Conservation (phyloP, 257 asterid genomes). For the Primulina eburnea region DNA sequence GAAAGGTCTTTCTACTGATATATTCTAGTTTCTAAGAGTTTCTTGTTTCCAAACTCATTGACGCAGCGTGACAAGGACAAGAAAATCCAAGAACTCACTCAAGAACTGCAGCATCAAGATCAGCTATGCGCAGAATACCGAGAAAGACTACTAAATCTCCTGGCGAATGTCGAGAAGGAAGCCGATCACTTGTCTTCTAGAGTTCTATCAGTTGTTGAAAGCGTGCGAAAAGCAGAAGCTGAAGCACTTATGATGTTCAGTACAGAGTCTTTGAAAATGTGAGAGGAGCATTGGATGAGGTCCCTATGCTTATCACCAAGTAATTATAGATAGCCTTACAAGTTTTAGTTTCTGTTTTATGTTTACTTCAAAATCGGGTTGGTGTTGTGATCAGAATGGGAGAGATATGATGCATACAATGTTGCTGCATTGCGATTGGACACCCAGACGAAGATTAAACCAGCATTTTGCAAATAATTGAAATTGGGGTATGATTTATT, state of each 20-base stretch:
- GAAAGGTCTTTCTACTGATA: neutral
- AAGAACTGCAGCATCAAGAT: constrained; percentile 57
- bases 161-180: constrained; percentile 43
- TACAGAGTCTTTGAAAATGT: neutral
- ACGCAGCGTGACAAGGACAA: constrained; percentile 53
- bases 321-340: neutral
- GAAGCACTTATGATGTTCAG: constrained; percentile 34
- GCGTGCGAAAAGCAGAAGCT: constrained; percentile 47
- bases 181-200: constrained; percentile 45
- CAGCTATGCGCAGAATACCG: constrained; percentile 47
- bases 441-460: too few relatives aligned
- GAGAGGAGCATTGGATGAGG: neutral
- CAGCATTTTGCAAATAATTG: too few relatives aligned
- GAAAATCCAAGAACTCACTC: constrained; percentile 53
- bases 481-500: neutral
- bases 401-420: too few relatives aligned
- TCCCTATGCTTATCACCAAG: neutral
- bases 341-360: neutral
- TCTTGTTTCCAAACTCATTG: constrained; percentile 2
- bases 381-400: too few relatives aligned
- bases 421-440: too few relatives aligned
- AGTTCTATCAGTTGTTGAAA: constrained; percentile 48
- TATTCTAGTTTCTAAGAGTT: constrained; percentile 7
- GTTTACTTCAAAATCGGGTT: neutral
- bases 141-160: constrained; percentile 36